Evolutionary conservation across 805 yeast genomes (phyloP).

Genomic region (Candida sakaeoensis): DNA sequence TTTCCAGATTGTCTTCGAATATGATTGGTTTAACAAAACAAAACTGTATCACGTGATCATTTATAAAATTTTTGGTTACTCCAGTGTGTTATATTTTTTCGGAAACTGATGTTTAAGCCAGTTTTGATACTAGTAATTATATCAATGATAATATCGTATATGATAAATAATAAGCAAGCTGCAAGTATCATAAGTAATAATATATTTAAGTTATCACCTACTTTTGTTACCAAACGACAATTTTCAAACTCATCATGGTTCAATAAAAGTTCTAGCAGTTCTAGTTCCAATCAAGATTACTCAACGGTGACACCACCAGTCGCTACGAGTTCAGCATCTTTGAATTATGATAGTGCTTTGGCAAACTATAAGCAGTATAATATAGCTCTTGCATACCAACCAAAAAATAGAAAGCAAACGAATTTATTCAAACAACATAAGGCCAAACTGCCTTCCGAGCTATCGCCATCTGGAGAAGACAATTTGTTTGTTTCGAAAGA

Average conservation of each 20-base stretch:
- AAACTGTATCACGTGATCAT: not conserved
- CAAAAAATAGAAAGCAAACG: slow-evolving; percentile 61
- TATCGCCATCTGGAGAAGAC: slow-evolving; percentile 71
- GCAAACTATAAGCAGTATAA: slow-evolving; percentile 39
- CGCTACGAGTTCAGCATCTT: slow-evolving; percentile 18
- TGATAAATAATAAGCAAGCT: slow-evolving; percentile 2
- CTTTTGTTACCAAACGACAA: not conserved
- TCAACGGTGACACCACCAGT: slow-evolving; percentile 15
- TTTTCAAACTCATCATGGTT: slow-evolving; percentile 6
- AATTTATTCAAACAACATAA: slow-evolving; percentile 35
- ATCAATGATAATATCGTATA: slow-evolving; percentile 17
- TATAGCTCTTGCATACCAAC: slow-evolving; percentile 68
- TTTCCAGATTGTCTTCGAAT: slow-evolving; percentile 1
- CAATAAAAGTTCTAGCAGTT: slow-evolving; percentile 11
- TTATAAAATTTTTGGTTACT: not conserved
- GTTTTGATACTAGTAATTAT: slow-evolving; percentile 15
- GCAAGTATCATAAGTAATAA: not conserved
- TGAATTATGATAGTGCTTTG: slow-evolving; percentile 16
- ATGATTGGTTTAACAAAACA: slow-evolving; percentile 5
- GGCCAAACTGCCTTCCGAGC: slow-evolving; percentile 29
- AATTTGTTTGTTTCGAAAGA: slow-evolving; percentile 54
- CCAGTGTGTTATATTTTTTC: not conserved
- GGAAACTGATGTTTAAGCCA: slow-evolving; percentile 7
- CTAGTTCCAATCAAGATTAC: slow-evolving; percentile 14
- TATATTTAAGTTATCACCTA: not conserved